Base-by-base conservation (phyloP, 441 rosid species). In the Brassica hybrid region DNA sequence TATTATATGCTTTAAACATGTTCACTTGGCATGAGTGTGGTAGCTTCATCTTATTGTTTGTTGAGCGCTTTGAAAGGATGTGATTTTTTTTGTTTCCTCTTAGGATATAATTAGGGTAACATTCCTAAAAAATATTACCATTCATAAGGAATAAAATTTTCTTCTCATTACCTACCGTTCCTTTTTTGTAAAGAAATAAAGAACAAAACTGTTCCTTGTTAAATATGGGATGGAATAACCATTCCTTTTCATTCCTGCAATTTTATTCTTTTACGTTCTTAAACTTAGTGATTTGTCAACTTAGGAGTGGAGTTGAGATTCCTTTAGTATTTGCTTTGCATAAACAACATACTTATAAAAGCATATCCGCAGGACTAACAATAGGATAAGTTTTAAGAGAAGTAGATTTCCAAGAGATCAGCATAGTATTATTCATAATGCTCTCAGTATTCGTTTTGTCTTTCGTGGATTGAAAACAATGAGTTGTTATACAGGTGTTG, bases 401-500 rank as follows among this genome's bases (percentile, higher is more conserved):
- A 30, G 34, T 30, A 30, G 34, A 30, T 30, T 30, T 30, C 34
- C 34, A 30, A 30, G 34, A 30, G 34, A 30, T 30, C 34, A 30
- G 34, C 34, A 30, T 30, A 30, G 34, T 30, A 30, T 25, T 25
- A 25, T 30, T 1, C 34, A 30, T 30, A 30, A 30, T 30, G 34
- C 34, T 30, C 1, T 30, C 34, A 30, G 34, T 1, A 30, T 30
- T 30, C 34, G 34, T 30, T 30, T 25, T 0, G 34, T 0, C 34
- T 30, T 30, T 30, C 34, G 34, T 30, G 34, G 34, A 30, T n/a
- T 12, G 17, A 64, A 30, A 14, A 5, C 0, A n/a, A 7, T 56
- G 25, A 56, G 3, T 65, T 81, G 69, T 65, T 63, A 76, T 69
- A 63, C 80, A 95, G 99, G 93, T 84, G 23, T 80, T 95, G 82